A percentile compares a stretch with the other conserved stretches of the same genome.
These are phyloP conservation scores for Escovopsis sp. DNA, from an alignment of 2,329 filamentous ascomycete species.

Conservation along the genomic window DNA sequence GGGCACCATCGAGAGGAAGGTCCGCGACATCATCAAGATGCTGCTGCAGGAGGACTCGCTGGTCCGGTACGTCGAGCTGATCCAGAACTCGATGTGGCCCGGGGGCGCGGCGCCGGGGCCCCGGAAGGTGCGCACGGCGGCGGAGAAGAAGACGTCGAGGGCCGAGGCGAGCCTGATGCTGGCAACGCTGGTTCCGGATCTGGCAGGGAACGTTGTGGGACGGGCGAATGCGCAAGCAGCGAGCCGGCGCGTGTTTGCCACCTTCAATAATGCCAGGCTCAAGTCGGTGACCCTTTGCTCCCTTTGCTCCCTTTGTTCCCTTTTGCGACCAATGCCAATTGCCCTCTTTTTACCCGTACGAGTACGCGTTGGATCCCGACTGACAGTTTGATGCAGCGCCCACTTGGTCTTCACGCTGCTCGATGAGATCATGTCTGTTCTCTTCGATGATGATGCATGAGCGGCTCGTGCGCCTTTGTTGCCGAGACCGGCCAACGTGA, in stretches of 20 bases:
- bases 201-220: constrained; percentile 87
- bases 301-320: no score
- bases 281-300: constrained; percentile 35
- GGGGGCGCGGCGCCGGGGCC: constrained; percentile 40
- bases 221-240: constrained; percentile 82
- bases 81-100: constrained; percentile 75
- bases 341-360: no score
- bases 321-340: no score
- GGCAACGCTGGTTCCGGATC: constrained; percentile 75
- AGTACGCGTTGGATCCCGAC: no score
- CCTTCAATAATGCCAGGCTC: constrained; percentile 76
- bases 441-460: constrained; percentile 39
- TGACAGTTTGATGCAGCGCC: constrained; percentile 29
- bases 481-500: no score
- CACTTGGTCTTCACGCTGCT: constrained; percentile 58
- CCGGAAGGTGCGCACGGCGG: constrained; percentile 42
- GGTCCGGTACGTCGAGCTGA: constrained; percentile 55
- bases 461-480: neutral
- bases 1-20: constrained; percentile 89
- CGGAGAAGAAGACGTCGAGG: constrained; percentile 66
- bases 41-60: constrained; percentile 67
- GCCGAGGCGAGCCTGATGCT: constrained; percentile 83
- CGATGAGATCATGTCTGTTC: constrained; percentile 52
- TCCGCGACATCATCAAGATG: constrained; percentile 66
- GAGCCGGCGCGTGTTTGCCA: constrained; percentile 76